Evolutionary conservation across 495 filamentous ascomycete genomes (phyloP), one percentile per base, ranked within the genome.

Genomic region (Cercophora sp.): DNA sequence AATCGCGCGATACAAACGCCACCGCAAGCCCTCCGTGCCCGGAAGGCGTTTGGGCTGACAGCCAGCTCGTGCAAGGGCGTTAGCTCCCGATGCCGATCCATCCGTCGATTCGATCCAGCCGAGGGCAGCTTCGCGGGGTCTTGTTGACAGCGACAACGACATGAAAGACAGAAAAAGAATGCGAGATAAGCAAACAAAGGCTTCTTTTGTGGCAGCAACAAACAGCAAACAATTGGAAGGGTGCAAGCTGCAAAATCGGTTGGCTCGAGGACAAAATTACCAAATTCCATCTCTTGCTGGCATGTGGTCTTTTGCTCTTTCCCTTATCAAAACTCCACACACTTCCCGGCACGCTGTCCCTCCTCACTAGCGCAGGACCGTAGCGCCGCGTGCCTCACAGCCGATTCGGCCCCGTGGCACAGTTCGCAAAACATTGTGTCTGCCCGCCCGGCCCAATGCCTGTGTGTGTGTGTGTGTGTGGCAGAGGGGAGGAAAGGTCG

Each of bases 81-180:
- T 55, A 44, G 37, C 52, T 49, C 52, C 52, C 52, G 52, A 42
- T 39, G 26, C 37, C 35, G 39, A 42, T 43, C 37, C 48, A 51
- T 26, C 35, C 40, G 41, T 8, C 20, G 39, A 44, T 47, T 8
- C 20, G 39, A 44, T 47, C 25, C 41, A 53, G 44, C 19, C 29
- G 20, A 44, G n/a, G 20, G 5, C 16, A 31, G 11, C n/a, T n/a
- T 48, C 29, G 44, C 22, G 22, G 9, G 26, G 24, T 27, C 16
- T 44, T 23, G n/a, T n/a, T 20, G 16, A 19, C 5, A 43, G 25
- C 40, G 22, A 25, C 20, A 9, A 43, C 25, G n/a, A 34, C 16
- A 8, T 47, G 25, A 32, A 2, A 34, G 42, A 31, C n/a, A 13
- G 5, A 13, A 9, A n/a, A 27, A 6, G 16, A 15, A 27, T 23